Percentiles rank a stretch among this genome's conserved stretches.
Conservation (phyloP, 805 yeast species). For the Pichia occidentalis region DNA sequence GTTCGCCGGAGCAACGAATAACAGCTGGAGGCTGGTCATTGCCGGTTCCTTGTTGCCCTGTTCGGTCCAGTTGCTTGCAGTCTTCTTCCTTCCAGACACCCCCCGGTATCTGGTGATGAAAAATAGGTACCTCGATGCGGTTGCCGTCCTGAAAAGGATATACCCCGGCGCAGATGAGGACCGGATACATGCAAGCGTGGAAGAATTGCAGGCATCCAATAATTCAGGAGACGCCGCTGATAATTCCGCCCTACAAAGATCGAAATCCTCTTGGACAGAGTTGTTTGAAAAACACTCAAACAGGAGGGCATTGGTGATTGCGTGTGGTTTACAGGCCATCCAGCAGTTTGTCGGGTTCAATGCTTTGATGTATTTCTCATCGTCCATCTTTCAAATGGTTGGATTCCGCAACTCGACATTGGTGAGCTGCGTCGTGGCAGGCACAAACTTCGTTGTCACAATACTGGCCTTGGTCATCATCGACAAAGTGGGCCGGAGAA, state of each 20-base stretch:
- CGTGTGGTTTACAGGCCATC: conserved; percentile 51
- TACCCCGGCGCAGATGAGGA: conserved; percentile 46
- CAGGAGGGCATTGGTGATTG: conserved; percentile 45
- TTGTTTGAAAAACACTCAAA: conserved; percentile 40
- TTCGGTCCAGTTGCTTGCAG: conserved; percentile 64
- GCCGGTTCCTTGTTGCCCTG: conserved; percentile 90
- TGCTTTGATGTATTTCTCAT: conserved; percentile 50
- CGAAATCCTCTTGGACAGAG: conserved; percentile 35
- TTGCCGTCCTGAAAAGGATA: conserved; percentile 53
- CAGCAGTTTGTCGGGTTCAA: conserved; percentile 56
- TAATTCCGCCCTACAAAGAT: conserved; percentile 2
- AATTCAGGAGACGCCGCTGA: conserved; percentile 28
- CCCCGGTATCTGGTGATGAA: conserved; percentile 83
- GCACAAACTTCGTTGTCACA: conserved; percentile 49
- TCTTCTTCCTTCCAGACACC: conserved; percentile 88
- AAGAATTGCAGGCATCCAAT: conserved; percentile 33
- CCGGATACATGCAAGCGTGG: conserved; percentile 36
- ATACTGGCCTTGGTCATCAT: conserved; percentile 42
- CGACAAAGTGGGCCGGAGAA: conserved; percentile 46
- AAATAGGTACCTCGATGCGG: conserved; percentile 60
- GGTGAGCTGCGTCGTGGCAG: conserved; percentile 49
- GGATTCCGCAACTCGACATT: conserved; percentile 48
- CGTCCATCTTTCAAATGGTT: conserved; percentile 47
- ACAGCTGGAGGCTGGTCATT: conserved; percentile 92
- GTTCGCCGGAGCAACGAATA: conserved; percentile 61